phyloP scores from a whole-genome alignment of 805 yeast genomes.

The Candida coleopterorum region DNA sequence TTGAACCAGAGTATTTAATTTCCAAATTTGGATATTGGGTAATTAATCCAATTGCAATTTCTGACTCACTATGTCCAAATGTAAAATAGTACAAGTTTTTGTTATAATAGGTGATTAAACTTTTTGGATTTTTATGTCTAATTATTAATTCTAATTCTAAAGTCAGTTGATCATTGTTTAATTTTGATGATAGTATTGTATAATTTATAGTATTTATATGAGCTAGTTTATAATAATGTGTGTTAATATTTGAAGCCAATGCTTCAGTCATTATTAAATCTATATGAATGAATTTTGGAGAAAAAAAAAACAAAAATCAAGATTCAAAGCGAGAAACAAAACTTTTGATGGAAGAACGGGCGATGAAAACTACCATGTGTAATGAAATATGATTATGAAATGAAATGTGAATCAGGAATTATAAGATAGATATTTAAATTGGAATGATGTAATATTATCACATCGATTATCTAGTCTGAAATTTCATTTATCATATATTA shows the following conservation, averaged over 20 bases:
- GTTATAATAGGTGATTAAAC: slow-evolving; percentile 38
- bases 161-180: slow-evolving; percentile 32
- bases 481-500: too few species aligned
- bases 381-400: too few species aligned
- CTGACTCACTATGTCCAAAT: slow-evolving; percentile 21
- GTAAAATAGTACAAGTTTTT: slow-evolving; percentile 33
- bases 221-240: slow-evolving; percentile 39
- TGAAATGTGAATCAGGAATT: too few species aligned
- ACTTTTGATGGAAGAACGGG: too few species aligned
- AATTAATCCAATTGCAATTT: slow-evolving; percentile 12
- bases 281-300: too few species aligned
- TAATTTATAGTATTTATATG: slow-evolving; percentile 28
- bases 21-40: slow-evolving; percentile 22
- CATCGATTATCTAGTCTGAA: too few species aligned
- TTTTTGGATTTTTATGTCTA: slow-evolving; percentile 31
- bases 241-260: slow-evolving; percentile 24
- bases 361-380: slow-evolving; percentile 2
- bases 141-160: slow-evolving; percentile 36
- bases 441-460: too few species aligned
- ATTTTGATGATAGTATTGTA: slow-evolving; percentile 23
- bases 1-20: slow-evolving; percentile 18
- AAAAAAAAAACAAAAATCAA: neutral
- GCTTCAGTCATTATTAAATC: slow-evolving; percentile 15
- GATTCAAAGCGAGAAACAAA: slow-evolving; percentile 4
- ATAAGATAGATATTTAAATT: too few species aligned